Percentiles rank a stretch among this genome's conserved stretches.
phyloP scores from a whole-genome alignment of 2,329 filamentous ascomycete genomes.

The Venturia oleaginea region DNA sequence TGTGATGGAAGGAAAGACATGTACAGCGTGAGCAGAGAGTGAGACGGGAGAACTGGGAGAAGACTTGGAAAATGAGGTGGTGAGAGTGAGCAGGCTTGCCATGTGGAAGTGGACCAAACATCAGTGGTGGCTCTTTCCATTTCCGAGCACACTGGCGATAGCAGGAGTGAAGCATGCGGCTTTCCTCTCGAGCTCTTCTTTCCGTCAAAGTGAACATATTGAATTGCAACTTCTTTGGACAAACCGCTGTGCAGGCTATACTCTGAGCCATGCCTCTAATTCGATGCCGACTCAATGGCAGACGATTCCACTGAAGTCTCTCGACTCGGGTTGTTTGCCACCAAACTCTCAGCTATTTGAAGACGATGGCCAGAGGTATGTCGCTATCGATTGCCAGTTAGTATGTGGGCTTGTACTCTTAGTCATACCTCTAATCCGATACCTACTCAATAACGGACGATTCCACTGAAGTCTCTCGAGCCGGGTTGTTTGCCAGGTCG shows the following conservation, averaged over 20 bases:
- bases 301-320: no score
- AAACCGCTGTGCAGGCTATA: neutral
- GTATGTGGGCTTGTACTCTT: no score
- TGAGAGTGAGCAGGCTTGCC: neutral
- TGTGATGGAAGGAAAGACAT: conserved; percentile 8
- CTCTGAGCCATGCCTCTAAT: no score
- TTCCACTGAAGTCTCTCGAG: no score
- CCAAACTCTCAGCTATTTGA: no score
- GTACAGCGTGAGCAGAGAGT: neutral
- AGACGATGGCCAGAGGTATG: no score
- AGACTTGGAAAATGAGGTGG: neutral
- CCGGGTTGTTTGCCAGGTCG: no score
- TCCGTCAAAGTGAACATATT: neutral
- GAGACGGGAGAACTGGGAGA: neutral
- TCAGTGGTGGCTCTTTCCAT: neutral
- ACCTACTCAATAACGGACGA: no score
- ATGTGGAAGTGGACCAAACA: conserved; percentile 2
- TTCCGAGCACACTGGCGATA: neutral
- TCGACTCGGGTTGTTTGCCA: no score
- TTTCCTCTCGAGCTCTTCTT: neutral
- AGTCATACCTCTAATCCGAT: no score
- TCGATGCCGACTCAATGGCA: no score
- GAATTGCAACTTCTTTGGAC: neutral
- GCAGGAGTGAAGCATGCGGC: neutral
- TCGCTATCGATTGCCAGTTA: no score